Percentiles rank a stretch among this genome's conserved stretches.
Evolutionary conservation across 306 rosid species (phyloP).

Genomic region (Neltuma alba): DNA sequence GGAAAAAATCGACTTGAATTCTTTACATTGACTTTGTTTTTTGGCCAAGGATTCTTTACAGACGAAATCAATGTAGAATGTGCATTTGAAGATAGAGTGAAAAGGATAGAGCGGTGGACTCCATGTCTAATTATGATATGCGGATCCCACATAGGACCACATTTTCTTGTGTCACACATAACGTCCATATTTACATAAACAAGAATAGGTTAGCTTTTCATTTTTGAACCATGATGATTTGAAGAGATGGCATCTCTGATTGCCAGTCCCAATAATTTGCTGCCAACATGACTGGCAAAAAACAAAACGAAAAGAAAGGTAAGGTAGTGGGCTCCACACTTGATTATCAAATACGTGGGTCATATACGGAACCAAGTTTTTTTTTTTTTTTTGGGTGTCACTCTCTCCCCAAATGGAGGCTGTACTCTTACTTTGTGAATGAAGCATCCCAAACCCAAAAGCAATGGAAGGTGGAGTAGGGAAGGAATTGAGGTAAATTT

Average conservation of each 20-base stretch:
- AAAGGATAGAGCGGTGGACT: background rate
- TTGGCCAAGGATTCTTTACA: too few relatives aligned
- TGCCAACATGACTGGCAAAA: background rate
- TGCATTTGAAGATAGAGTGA: background rate
- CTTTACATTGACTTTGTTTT: too few relatives aligned
- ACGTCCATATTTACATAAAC: constrained; percentile 1
- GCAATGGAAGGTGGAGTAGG: background rate
- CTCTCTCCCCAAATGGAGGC: background rate
- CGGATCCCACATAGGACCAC: background rate
- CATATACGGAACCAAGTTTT: background rate
- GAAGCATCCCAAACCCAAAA: background rate
- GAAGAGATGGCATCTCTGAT: background rate
- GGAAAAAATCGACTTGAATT: too few relatives aligned
- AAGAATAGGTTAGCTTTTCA: background rate
- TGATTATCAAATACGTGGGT: background rate
- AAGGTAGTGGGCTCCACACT: background rate
- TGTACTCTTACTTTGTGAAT: background rate
- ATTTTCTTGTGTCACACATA: background rate
- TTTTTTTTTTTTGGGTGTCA: too few relatives aligned
- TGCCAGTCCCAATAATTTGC: background rate
- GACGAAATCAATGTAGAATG: background rate
- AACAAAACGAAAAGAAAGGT: background rate
- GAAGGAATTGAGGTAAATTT: background rate
- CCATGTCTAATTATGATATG: background rate
- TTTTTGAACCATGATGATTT: background rate